phyloP scores from a whole-genome alignment of 2,329 filamentous ascomycete genomes.

The Penicillium sclerotigenum region DNA sequence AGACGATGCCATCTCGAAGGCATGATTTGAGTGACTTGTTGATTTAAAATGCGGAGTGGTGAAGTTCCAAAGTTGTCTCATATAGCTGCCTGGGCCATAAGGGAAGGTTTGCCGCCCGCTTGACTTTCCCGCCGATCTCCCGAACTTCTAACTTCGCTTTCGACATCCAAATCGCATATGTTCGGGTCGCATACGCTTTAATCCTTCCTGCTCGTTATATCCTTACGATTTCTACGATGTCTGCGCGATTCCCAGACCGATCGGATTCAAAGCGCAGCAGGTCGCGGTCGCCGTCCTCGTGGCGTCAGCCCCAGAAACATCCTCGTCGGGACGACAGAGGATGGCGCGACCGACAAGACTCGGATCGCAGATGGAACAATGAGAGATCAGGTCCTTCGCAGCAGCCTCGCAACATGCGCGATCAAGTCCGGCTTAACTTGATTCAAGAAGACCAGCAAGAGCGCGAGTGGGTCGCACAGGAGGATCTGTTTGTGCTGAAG shows the following conservation, averaged over 20 bases:
- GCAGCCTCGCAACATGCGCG: constrained; percentile 38
- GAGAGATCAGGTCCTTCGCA: constrained; percentile 21
- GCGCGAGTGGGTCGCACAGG: constrained; percentile 82
- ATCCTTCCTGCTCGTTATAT: neutral
- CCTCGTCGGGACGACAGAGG: constrained; percentile 35
- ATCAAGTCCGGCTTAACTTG: constrained; percentile 49
- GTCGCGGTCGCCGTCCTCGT: constrained; percentile 43
- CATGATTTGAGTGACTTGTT: constrained; percentile 25
- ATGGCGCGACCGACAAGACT: constrained; percentile 26
- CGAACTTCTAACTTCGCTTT: constrained; percentile 18
- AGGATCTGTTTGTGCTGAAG: constrained; percentile 92
- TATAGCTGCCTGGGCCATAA: constrained; percentile 7
- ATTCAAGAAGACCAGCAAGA: constrained; percentile 75
- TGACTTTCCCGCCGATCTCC: constrained; percentile 23
- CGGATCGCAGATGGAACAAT: constrained; percentile 20
- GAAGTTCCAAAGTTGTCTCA: neutral
- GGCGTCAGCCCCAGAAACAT: constrained; percentile 37
- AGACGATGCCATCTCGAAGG: constrained; percentile 38
- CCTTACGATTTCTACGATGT: constrained; percentile 25
- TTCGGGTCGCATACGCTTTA: neutral
- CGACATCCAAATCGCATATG: constrained; percentile 1
- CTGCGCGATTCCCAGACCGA: constrained; percentile 32
- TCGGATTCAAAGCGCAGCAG: constrained; percentile 40
- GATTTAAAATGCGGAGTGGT: neutral
- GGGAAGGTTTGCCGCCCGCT: constrained; percentile 26